Evolutionary conservation across 2,329 filamentous ascomycete species (phyloP), one percentile per base, ranked within the genome.

Genomic region (Didymella pomorum): DNA sequence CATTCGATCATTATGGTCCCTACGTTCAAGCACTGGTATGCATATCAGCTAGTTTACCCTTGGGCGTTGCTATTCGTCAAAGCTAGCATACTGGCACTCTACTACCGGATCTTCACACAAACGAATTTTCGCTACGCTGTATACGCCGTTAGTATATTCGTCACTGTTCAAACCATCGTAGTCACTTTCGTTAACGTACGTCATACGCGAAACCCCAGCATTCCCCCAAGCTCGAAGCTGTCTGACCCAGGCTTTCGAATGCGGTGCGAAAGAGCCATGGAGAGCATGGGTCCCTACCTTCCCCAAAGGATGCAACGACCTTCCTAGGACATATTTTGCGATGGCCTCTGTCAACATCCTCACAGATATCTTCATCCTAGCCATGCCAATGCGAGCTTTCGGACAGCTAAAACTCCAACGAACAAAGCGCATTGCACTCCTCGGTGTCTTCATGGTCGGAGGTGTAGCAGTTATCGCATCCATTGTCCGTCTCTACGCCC

Each of bases 31-130:
- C 62, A 66, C 45, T 68, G 65, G 64, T 71, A 69, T 48, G 64
- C 67, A 9, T 71, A 69, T 52, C 68, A 71, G 54, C 26, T 69
- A 21, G 51, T 69, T 7, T 69, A 69, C 26, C 67, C 68, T 20
- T 64, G 61, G 52, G 60, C 66, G 14, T 39, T 71, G 21, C 58
- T 65, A n/a, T 64, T 67, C 46, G 61, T 66, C 43, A 69, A 68
- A 41, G 61, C 61, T 2, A 68, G 65, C 25, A 66, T 69, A 33
- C 57, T 71, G n/a, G 64, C 66, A 9, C 57, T 68, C 11, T 69
- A 71, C 58, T 35, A 66, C 18, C 63, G 63, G 14, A 64, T 69
- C 25, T 69, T 67, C 47, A 56, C 43, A 3, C 58, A 66, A 28
- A 66, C 52, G 6, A 52, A 37, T 4, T 58, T 67, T 23, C 56